These are phyloP conservation scores for Backusella westeae DNA, from an alignment of 192 early-diverging fungal genomes.

Conservation along the genomic window DNA sequence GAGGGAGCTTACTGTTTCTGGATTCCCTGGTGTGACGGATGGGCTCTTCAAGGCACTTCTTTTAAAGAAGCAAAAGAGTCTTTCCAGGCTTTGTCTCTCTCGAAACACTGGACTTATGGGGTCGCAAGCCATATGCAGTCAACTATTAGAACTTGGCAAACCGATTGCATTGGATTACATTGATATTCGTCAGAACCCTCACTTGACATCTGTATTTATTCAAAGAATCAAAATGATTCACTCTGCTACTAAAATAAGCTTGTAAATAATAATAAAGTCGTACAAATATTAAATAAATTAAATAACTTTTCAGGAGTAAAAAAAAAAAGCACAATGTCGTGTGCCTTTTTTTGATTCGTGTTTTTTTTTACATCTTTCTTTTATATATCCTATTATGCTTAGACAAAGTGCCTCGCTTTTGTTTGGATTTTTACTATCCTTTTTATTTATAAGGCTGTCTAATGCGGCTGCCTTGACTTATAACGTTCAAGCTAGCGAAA, in stretches of 20 bases:
- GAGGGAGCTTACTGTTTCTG: neutral
- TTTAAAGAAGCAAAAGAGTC: neutral
- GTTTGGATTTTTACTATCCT: neutral
- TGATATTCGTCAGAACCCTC: neutral
- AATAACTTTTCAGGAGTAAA: neutral
- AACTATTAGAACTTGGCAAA: neutral
- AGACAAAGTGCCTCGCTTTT: neutral
- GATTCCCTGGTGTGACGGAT: neutral
- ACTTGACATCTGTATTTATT: slow-evolving; percentile 1
- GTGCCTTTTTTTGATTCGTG: neutral
- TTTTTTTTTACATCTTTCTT: neutral
- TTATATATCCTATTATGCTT: neutral
- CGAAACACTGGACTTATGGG: neutral
- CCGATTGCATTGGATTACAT: neutral
- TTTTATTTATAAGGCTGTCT: neutral
- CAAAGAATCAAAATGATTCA: slow-evolving; percentile 6
- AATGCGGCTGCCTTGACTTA: slow-evolving; percentile 71
- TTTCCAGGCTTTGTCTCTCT: neutral
- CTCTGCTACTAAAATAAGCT: slow-evolving; percentile 1
- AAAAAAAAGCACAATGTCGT: neutral
- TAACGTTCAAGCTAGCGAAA: slow-evolving; percentile 82
- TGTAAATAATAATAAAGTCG: slow-evolving; percentile 4
- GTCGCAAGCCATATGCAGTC: neutral
- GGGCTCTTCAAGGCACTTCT: neutral
- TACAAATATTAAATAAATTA: neutral